phyloP scores from a whole-genome alignment of 345 rosid genomes.

The Citropsis articulata region DNA sequence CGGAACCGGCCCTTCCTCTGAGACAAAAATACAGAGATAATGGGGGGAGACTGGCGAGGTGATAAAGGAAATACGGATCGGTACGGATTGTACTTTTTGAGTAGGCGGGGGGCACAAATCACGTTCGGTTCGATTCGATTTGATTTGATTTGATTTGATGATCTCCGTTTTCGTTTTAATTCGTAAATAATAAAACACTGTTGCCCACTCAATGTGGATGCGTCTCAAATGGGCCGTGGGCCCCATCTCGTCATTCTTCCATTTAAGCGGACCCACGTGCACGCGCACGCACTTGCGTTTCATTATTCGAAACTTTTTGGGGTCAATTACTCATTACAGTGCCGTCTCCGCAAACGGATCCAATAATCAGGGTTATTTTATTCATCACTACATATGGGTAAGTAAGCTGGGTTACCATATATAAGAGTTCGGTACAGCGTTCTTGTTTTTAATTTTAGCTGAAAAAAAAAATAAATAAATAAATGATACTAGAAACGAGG shows the following conservation, averaged over 20 bases:
- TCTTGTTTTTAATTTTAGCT: neutral
- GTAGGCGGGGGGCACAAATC: neutral
- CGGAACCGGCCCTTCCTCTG: no score
- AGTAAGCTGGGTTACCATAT: neutral
- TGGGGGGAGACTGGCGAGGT: no score
- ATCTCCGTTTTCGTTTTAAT: neutral
- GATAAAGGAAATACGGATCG: slow-evolving; percentile 20
- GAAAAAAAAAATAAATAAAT: no score
- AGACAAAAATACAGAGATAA: neutral
- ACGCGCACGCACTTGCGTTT: slow-evolving; percentile 2
- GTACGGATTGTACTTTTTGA: slow-evolving; percentile 37
- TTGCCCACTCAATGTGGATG: neutral
- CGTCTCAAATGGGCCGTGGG: slow-evolving; percentile 20
- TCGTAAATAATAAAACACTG: neutral
- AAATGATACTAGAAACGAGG: neutral
- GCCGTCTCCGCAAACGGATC: neutral
- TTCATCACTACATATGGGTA: neutral
- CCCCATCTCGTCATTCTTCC: neutral
- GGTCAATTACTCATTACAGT: neutral
- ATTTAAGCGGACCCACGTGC: neutral
- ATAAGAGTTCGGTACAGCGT: neutral
- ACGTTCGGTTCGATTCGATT: no score
- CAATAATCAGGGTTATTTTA: neutral
- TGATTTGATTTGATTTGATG: no score
- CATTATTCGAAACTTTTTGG: no score